phyloP scores from a whole-genome alignment of 257 asterid species.

The Solanum phureja region DNA sequence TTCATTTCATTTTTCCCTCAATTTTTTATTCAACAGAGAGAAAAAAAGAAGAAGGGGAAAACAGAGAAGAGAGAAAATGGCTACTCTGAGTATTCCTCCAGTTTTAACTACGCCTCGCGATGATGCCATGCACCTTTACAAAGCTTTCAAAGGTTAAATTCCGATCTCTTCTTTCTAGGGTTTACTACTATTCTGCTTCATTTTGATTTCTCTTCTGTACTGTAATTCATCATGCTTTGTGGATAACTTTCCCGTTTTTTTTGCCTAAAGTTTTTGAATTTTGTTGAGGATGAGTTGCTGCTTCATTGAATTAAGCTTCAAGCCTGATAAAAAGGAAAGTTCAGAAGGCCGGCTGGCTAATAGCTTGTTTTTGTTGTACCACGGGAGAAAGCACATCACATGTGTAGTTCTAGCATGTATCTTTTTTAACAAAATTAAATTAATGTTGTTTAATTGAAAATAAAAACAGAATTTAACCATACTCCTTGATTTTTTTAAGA shows the following conservation, averaged over 20 bases:
- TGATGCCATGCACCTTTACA: conserved; percentile 73
- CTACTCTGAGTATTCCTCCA: conserved; percentile 58
- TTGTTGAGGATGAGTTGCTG: neutral
- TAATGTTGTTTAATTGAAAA: too few species aligned
- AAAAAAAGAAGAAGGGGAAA: neutral
- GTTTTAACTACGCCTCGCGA: conserved; percentile 75
- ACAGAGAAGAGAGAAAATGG: conserved; percentile 23
- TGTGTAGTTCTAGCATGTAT: neutral
- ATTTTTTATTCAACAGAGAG: neutral
- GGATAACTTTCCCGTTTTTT: neutral
- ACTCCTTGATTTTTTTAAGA: too few species aligned
- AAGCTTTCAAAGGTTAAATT: conserved; percentile 74
- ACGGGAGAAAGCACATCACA: neutral
- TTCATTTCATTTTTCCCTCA: neutral
- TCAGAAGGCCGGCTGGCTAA: neutral
- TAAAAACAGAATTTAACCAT: too few species aligned
- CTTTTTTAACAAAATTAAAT: too few species aligned
- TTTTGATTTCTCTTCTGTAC: neutral
- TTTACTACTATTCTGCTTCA: neutral
- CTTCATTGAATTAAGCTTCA: neutral
- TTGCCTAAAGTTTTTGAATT: neutral
- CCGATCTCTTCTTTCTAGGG: neutral
- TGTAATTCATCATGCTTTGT: neutral
- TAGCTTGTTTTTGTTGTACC: neutral
- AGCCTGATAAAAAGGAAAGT: neutral